Conservation (phyloP, 2,329 filamentous ascomycete species). For the Drechslerella coelobrocha region DNA sequence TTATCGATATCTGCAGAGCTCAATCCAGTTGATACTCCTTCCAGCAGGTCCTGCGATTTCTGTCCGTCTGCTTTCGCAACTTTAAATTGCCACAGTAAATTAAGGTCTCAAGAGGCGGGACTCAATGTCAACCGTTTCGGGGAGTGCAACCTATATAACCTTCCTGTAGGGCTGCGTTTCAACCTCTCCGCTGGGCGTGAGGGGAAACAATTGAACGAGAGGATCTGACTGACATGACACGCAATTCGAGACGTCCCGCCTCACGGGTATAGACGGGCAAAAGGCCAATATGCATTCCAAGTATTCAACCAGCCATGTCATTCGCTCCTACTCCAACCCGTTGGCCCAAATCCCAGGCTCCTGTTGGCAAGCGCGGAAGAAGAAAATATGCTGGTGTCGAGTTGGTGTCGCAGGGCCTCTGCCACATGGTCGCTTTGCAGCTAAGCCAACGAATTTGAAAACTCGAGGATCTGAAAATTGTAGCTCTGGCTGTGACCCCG, state of each 20-base stretch:
- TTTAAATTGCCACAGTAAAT: constrained; percentile 33
- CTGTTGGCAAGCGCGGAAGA: constrained; percentile 20
- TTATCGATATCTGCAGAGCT: constrained; percentile 23
- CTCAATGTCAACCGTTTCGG: constrained; percentile 24
- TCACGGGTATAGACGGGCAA: constrained; percentile 47
- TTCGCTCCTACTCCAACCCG: constrained; percentile 24
- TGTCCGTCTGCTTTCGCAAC: constrained; percentile 13
- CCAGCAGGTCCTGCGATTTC: constrained; percentile 30
- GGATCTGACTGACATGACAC: constrained; percentile 48
- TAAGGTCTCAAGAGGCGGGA: constrained; percentile 28
- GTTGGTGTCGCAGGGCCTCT: constrained; percentile 34
- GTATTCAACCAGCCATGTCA: constrained; percentile 42
- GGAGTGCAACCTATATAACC: constrained; percentile 45
- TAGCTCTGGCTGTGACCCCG: constrained; percentile 16
- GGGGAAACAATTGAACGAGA: constrained; percentile 14
- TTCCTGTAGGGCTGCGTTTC: constrained; percentile 49
- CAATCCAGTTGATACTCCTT: constrained; percentile 39
- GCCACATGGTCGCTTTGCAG: constrained; percentile 24
- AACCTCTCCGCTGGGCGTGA: constrained; percentile 29
- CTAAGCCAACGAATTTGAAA: not conserved
- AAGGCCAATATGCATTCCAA: constrained; percentile 45
- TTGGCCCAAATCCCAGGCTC: constrained; percentile 14
- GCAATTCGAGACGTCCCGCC: constrained; percentile 33
- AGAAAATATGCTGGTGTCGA: constrained; percentile 20
- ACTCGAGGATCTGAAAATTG: constrained; percentile 13